Percentiles rank a stretch among this genome's conserved stretches.
Evolutionary conservation across 768 basidiomycete species (phyloP).

Genomic region (Lactifluus pinguis): DNA sequence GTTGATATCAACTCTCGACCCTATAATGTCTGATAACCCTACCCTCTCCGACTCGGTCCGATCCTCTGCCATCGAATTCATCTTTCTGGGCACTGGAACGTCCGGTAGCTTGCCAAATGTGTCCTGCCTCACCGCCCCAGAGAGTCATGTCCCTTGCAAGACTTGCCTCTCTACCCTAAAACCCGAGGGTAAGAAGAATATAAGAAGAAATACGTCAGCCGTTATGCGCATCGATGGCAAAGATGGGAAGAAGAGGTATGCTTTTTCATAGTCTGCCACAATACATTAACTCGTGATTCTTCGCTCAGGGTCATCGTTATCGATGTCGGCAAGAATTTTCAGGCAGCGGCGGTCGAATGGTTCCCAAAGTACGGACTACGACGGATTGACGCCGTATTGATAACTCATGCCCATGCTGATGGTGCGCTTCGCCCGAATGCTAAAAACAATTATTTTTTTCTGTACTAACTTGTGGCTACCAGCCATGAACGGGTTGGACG

Average conservation of each 20-base stretch:
- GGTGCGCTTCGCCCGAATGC: conserved; percentile 29
- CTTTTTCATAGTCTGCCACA: conserved; percentile 16
- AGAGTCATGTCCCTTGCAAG: conserved; percentile 41
- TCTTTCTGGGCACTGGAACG: conserved; percentile 80
- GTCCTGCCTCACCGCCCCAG: conserved; percentile 66
- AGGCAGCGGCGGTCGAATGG: conserved; percentile 43
- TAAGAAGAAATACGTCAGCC: conserved; percentile 74
- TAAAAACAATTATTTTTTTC: background rate
- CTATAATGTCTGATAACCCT: background rate
- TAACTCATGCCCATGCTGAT: conserved; percentile 87
- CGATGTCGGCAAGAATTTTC: conserved; percentile 83
- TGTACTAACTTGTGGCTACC: background rate
- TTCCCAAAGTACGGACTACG: conserved; percentile 69
- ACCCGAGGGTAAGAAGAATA: conserved; percentile 73
- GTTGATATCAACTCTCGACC: background rate
- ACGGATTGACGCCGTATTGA: conserved; percentile 62
- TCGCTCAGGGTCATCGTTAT: conserved; percentile 62
- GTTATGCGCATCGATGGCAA: conserved; percentile 42
- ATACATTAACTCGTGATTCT: background rate
- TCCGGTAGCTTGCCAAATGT: conserved; percentile 63
- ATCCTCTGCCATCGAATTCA: conserved; percentile 42
- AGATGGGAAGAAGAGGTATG: conserved; percentile 43
- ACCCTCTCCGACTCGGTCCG: background rate
- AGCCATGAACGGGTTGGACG: conserved; percentile 89
- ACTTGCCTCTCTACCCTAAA: conserved; percentile 61